Percentiles rank a stretch among this genome's conserved stretches.
phyloP scores from a whole-genome alignment of 2,329 filamentous ascomycete species.

The Macrophomina pseudophaseolina region DNA sequence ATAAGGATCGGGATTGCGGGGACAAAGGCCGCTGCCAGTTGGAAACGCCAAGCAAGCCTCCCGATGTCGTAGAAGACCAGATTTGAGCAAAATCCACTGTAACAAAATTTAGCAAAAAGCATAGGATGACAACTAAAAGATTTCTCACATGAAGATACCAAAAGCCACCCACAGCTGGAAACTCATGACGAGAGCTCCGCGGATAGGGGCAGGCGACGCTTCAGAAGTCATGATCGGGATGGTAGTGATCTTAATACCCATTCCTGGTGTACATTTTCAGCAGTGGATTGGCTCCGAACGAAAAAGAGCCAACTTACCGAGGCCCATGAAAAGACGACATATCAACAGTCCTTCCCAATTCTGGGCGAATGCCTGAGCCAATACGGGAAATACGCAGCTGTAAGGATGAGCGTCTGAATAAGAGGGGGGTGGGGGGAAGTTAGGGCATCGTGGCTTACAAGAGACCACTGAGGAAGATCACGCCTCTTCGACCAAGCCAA shows the following conservation, averaged over 20 bases:
- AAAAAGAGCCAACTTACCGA: constrained; percentile 31
- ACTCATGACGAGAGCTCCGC: constrained; percentile 53
- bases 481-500: constrained; percentile 35
- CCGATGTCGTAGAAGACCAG: constrained; percentile 46
- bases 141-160: constrained; percentile 48
- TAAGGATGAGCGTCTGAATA: neutral
- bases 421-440: too few relatives aligned
- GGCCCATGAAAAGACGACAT: constrained; percentile 43
- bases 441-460: neutral
- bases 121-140: neutral
- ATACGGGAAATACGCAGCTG: constrained; percentile 33
- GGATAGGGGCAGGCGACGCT: constrained; percentile 43
- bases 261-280: constrained; percentile 43
- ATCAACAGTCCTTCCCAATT: constrained; percentile 47
- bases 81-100: constrained; percentile 44
- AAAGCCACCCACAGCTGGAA: constrained; percentile 53
- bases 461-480: constrained; percentile 33
- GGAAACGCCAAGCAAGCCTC: constrained; percentile 45
- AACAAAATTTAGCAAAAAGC: neutral
- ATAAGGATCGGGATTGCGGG: constrained; percentile 44
- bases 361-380: constrained; percentile 43
- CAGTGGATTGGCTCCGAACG: constrained; percentile 31
- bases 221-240: constrained; percentile 51
- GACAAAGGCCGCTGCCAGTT: constrained; percentile 48
- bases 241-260: constrained; percentile 52